Base-by-base conservation (phyloP, 495 filamentous ascomycete species). In the Xylaria venustula region DNA sequence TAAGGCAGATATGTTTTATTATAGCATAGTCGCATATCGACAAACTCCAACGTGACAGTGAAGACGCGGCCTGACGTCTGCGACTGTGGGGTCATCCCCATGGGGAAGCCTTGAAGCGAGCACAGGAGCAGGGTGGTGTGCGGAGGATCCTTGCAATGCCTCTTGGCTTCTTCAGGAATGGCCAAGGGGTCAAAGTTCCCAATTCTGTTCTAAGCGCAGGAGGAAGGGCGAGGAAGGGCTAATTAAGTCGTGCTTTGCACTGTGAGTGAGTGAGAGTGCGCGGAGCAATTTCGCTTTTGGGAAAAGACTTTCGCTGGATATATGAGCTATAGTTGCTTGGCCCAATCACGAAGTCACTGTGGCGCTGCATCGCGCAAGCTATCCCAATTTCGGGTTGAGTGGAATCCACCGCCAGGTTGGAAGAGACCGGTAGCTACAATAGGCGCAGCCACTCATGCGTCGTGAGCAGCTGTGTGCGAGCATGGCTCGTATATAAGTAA, bases 261-360 rank as follows among this genome's bases (percentile, higher is more conserved):
- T n/a, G n/a, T n/a, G n/a, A n/a, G n/a, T n/a, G n/a, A n/a, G n/a
- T n/a, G n/a, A n/a, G n/a, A n/a, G n/a, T n/a, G n/a, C n/a, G 30
- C 41, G 53, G 53, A 55, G 37, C 53, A 44, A 40, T 34, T 28
- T 55, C 53, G 53, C 25, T 55, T 45, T 55, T 34, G 23, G 53
- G 53, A 15, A 45, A 55, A 30, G 25, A 20, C 3, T 55, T 23
- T 15, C 53, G 53, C 9, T 28, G 0, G 9, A 34, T 12, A 14
- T 7, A 1, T 19, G 17, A 34, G 34, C 53, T 19, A 44, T 19
- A 23, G 11, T 15, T 2, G 2, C 53, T 55, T 34, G 25, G 40
- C 25, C 4, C 25, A 20, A 45, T 26, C 1, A 45, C 32, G 0
- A 20, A 19, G 3, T 3, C n/a, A 15, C 53, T 40, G n/a, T 30